Conservation (phyloP, 2,329 filamentous ascomycete species). For the Gaeumannomyces sp. region DNA sequence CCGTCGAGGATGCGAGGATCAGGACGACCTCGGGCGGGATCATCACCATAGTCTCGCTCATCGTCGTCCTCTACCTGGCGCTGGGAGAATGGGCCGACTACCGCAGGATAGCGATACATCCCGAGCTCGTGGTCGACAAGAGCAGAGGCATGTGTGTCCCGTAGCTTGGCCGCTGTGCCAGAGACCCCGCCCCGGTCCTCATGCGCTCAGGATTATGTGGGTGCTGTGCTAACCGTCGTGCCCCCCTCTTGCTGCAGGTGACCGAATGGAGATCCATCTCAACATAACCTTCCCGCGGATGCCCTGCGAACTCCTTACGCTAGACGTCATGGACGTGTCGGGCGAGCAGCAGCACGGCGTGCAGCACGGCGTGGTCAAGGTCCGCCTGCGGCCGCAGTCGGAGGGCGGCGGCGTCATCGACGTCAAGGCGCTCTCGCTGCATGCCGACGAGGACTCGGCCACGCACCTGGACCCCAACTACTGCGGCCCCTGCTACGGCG, state of each 20-base stretch:
- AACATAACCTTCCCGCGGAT: conserved; percentile 94
- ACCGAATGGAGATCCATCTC: conserved; percentile 98
- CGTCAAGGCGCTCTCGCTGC: conserved; percentile 61
- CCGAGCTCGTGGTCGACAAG: conserved; percentile 94
- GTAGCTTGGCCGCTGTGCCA: not conserved
- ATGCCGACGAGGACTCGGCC: conserved; percentile 60
- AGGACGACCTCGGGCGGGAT: conserved; percentile 93
- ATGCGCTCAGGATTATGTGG: not conserved
- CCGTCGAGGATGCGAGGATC: conserved; percentile 94
- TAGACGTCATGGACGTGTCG: conserved; percentile 98
- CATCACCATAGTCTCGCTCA: conserved; percentile 83
- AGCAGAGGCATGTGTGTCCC: conserved; percentile 64
- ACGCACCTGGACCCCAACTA: conserved; percentile 83
- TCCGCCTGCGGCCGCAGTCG: conserved; percentile 64
- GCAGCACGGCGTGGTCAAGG: conserved; percentile 86
- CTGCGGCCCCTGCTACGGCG: conserved; percentile 91
- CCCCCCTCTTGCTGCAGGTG: conserved; percentile 46
- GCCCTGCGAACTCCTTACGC: conserved; percentile 89
- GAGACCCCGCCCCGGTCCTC: not conserved
- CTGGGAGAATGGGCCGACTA: conserved; percentile 98
- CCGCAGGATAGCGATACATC: conserved; percentile 74
- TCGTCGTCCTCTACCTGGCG: conserved; percentile 81
- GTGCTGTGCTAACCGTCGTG: not conserved
- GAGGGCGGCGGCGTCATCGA: conserved; percentile 76
- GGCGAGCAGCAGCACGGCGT: conserved; percentile 95